Evolutionary conservation across 108 stramenopile species (phyloP), one percentile per base, ranked within the genome.

Genomic region (Pelagomonas calceolata): DNA sequence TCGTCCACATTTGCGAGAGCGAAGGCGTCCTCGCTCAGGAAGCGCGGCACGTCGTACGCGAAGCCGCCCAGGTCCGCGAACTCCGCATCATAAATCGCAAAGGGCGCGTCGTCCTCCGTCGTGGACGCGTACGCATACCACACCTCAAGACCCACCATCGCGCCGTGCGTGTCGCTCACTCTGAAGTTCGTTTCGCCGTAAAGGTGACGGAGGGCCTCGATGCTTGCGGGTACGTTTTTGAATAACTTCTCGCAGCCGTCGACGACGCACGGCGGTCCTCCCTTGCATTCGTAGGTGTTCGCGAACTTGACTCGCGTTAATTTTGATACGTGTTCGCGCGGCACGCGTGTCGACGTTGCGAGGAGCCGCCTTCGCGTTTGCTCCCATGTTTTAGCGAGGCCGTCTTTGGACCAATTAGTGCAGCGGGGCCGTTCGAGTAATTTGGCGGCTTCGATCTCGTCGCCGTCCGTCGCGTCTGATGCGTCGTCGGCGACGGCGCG

Each of bases 51-150:
- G 30, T 66, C 21, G 73, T 89, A 92, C 37, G 89, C 89, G 16
- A 75, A 32, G 34, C 70, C 72, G 65, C 82, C 83, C 36, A 72
- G 73, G 37, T 79, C 79, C 34, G 80, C 80, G 70, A 92, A 86
- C 68, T 89, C 82, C 0, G 89, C 84, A 70, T 92, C 91, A 73
- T 92, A 92, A 35, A 92, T 81, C 0, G 86, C 91, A 60, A 92
- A 70, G 15, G 91, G 91, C 31, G 88, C 82, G 33, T 66, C 66
- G 79, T 92, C 89, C 67, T 90, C 89, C 4, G 75, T 76, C 70
- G 69, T 37, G 0, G 87, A 87, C 70, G 90, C 89, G 71, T 92
- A 92, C 66, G 87, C 90, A 39, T 75, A 43, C 68, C 90, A 92
- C 0, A 88, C 87, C 32, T 70, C 36, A 64, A 92, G 72, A 0